Evolutionary conservation across 1,284 basidiomycete species (phyloP), one percentile per base, ranked within the genome.

Genomic region (Boletellus deceptivus): DNA sequence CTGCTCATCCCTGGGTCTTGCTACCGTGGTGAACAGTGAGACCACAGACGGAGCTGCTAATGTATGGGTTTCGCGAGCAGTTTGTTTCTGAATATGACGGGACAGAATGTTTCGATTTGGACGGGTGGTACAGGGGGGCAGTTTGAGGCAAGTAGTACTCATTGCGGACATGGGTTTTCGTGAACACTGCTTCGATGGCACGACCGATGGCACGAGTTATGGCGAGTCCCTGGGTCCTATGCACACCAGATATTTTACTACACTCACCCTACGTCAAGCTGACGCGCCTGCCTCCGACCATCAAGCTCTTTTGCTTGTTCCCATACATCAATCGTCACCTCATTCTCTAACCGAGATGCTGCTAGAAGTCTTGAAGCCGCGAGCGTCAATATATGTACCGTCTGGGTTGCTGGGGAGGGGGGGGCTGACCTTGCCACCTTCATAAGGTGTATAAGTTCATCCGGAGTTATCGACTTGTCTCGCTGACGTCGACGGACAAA

Each of bases 381-480:
- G 67, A 57, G 1, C 45, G 71, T 71, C 43, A 77, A 50, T 11
- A 48, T 14, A 25, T 11, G 6, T 11, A 13, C 1, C 16, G 33
- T 43, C 36, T 9, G 3, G 6, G 3, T 27, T 42, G 39, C 41
- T 7, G 51, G 41, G 40, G 48, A 52, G 48, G 40, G 35, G n/a
- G 20, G 29, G 27, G 63, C 75, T 48, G 42, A 87, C 86, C 82
- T 82, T 20, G 86, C 79, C 16, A 86, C 63, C 31, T 77, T 75
- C 78, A 89, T 85, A 50, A 77, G 70, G 45, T 76, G 76, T 46
- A 86, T 76, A 40, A 90, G 72, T 55, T 84, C 79, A 20, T 88
- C 80, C 1, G 81, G 68, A 17, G 82, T 81, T 31, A 80, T 59
- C 1, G 66, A 64, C 18, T 59, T 64, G 52, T 77, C 69, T 58